A percentile compares a stretch with the other conserved stretches of the same genome.
phyloP scores from a whole-genome alignment of 495 filamentous ascomycete species.

The Cercophora scortea region DNA sequence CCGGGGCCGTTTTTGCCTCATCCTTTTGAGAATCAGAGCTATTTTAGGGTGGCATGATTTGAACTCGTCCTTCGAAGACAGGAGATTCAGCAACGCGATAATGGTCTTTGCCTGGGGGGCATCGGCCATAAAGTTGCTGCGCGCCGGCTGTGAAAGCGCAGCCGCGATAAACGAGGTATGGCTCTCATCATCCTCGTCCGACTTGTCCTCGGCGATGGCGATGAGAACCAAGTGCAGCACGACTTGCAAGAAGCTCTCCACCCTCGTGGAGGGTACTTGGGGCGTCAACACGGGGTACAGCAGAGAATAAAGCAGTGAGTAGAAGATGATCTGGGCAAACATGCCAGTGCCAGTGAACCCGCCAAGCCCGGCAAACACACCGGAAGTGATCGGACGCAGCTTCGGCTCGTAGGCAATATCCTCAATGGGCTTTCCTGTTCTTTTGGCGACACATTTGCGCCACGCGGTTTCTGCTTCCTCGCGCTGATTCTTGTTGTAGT shows the following conservation, averaged over 20 bases:
- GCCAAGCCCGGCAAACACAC: conserved; percentile 66
- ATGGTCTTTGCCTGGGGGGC: conserved; percentile 54
- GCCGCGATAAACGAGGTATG: conserved; percentile 58
- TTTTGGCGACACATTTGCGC: conserved; percentile 77
- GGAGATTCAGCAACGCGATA: conserved; percentile 63
- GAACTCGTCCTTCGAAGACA: conserved; percentile 66
- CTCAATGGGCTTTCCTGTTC: conserved; percentile 66
- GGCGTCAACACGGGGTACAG: conserved; percentile 57
- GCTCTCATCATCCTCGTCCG: conserved; percentile 42
- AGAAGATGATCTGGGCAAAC: conserved; percentile 87
- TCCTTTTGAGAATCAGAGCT: conserved; percentile 71
- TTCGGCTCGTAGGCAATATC: conserved; percentile 95
- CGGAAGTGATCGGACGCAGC: conserved; percentile 65
- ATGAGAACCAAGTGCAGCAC: conserved; percentile 79
- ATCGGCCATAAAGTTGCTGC: conserved; percentile 45
- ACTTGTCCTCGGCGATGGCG: conserved; percentile 72
- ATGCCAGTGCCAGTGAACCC: conserved; percentile 73
- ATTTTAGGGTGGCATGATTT: conserved; percentile 80
- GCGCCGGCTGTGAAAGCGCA: conserved; percentile 54
- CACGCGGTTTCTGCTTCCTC: conserved; percentile 91
- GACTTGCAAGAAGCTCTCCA: conserved; percentile 88
- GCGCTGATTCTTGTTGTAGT: conserved; percentile 94
- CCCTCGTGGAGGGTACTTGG: conserved; percentile 64
- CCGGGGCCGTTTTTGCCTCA: conserved; percentile 71
- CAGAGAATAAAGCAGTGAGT: conserved; percentile 71